phyloP scores from a whole-genome alignment of 2,329 filamentous ascomycete genomes.

The Fusarium lateritium region DNA sequence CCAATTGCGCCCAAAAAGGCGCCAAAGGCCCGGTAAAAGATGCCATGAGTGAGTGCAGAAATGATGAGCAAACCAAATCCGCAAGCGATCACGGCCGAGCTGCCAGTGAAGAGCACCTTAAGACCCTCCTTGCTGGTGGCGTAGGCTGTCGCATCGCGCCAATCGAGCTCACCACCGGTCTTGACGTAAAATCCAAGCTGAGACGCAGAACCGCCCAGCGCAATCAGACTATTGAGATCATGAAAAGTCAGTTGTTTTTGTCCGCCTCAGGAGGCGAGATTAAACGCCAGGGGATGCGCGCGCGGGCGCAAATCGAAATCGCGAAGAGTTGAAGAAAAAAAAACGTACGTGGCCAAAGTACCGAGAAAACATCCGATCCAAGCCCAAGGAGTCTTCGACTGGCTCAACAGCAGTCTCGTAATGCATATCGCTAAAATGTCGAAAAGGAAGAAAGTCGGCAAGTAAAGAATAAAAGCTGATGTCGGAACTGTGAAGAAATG shows the following conservation, averaged over 20 bases:
- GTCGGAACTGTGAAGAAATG: constrained; percentile 48
- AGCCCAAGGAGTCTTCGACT: constrained; percentile 39
- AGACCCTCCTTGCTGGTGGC: constrained; percentile 51
- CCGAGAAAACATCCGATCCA: constrained; percentile 42
- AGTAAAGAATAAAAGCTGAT: constrained; percentile 50
- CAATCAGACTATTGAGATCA: constrained; percentile 43
- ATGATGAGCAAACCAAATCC: constrained; percentile 43
- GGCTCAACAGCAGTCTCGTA: constrained; percentile 47
- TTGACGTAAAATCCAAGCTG: constrained; percentile 53
- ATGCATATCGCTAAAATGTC: constrained; percentile 49
- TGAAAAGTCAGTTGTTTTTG: constrained; percentile 20
- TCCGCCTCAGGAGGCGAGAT: background rate
- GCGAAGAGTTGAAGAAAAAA: background rate
- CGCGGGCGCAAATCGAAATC: constrained; percentile 1
- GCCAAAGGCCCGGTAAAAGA: constrained; percentile 45
- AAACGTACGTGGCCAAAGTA: constrained; percentile 48
- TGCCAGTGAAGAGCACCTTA: constrained; percentile 52
- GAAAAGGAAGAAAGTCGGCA: constrained; percentile 52
- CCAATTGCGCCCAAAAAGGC: constrained; percentile 38
- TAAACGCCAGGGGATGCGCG: background rate
- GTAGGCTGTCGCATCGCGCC: constrained; percentile 51
- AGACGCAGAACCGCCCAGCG: constrained; percentile 49
- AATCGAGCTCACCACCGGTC: constrained; percentile 53
- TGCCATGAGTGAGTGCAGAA: constrained; percentile 43
- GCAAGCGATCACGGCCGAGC: constrained; percentile 46